A percentile compares a stretch with the other conserved stretches of the same genome.
Evolutionary conservation across 768 basidiomycete genomes (phyloP).

Genomic region (Leucosporidium scottii): DNA sequence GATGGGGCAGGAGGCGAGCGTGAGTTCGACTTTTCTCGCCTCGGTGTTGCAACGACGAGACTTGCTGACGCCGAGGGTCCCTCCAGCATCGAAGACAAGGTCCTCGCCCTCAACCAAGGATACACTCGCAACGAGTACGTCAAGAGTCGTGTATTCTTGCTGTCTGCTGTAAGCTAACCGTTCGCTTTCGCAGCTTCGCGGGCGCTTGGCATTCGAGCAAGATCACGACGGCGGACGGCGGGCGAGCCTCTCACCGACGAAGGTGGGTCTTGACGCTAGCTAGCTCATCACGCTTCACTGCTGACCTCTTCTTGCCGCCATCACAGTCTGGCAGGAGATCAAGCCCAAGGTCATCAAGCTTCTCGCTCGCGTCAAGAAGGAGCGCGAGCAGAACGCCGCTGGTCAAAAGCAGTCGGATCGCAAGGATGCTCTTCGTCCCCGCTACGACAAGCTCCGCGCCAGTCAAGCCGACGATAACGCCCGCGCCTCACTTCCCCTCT

Average conservation of each 20-base stretch:
- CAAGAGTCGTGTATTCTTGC: too few relatives aligned
- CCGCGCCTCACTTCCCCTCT: slow-evolving; percentile 15
- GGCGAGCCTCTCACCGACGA: neutral
- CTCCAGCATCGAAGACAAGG: too few relatives aligned
- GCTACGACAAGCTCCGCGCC: neutral
- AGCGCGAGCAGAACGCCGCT: neutral
- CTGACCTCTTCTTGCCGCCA: neutral
- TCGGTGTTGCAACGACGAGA: too few relatives aligned
- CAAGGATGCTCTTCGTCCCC: neutral
- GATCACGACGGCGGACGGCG: neutral
- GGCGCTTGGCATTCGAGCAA: neutral
- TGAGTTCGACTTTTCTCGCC: too few relatives aligned
- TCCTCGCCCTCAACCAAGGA: too few relatives aligned
- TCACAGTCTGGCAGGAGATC: slow-evolving; percentile 8
- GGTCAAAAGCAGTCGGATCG: neutral
- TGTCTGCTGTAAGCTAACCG: too few relatives aligned
- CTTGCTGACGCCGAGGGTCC: too few relatives aligned
- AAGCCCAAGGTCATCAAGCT: slow-evolving; percentile 4
- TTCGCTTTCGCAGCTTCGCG: neutral
- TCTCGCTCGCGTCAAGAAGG: neutral
- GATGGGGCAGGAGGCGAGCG: too few relatives aligned
- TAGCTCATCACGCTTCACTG: neutral
- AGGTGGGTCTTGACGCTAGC: neutral
- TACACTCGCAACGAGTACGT: too few relatives aligned
- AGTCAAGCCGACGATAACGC: neutral